These are phyloP conservation scores for Scalesia atractyloides DNA, from an alignment of 129 eudicot genomes.

Conservation along the genomic window DNA sequence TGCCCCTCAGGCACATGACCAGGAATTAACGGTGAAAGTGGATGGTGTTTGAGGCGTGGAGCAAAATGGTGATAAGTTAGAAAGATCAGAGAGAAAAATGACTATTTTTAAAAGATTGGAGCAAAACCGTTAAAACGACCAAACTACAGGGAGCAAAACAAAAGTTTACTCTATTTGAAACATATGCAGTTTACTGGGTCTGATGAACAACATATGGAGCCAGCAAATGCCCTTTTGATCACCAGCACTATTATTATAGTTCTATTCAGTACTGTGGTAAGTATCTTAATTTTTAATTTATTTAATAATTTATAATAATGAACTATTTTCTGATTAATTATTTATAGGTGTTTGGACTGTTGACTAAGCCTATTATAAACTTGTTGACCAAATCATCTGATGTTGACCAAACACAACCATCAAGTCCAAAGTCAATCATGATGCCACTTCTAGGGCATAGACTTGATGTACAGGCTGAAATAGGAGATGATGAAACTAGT, in stretches of 20 bases:
- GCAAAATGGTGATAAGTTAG: too few species aligned
- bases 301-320: background rate
- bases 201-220: slow-evolving; percentile 69
- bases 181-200: slow-evolving; percentile 71
- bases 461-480: slow-evolving; percentile 35
- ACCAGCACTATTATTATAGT: slow-evolving; percentile 85
- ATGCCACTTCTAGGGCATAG: slow-evolving; percentile 48
- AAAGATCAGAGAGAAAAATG: too few species aligned
- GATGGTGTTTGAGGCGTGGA: too few species aligned
- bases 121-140: too few species aligned
- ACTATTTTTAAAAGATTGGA: too few species aligned
- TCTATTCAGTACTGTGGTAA: slow-evolving; percentile 90
- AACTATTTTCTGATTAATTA: slow-evolving; percentile 6
- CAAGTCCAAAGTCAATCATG: slow-evolving; percentile 52
- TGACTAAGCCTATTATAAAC: slow-evolving; percentile 67
- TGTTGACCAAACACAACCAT: slow-evolving; percentile 37
- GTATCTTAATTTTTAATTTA: background rate
- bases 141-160: too few species aligned
- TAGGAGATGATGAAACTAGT: slow-evolving; percentile 2
- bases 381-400: slow-evolving; percentile 35
- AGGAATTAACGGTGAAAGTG: too few species aligned
- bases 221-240: slow-evolving; percentile 76
- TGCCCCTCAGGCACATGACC: too few species aligned
- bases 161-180: too few species aligned
- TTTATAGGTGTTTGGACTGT: slow-evolving; percentile 70